Evolutionary conservation across 179 eudicot species (phyloP).

Genomic region (Amaranthus tricolor): DNA sequence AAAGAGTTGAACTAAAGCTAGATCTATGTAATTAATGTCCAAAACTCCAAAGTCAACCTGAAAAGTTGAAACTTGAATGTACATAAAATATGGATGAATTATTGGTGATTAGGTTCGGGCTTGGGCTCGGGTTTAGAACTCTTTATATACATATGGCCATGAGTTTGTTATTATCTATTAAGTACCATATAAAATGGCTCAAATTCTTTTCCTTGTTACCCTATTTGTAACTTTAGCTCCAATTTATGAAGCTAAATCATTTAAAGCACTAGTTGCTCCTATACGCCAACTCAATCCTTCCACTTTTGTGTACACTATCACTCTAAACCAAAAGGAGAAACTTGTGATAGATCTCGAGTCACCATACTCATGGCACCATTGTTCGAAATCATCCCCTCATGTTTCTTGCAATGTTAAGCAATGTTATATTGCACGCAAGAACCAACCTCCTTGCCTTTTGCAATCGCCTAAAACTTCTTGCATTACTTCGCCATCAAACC

Average conservation of each 20-base stretch:
- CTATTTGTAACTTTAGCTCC: conserved; percentile 8
- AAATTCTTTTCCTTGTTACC: background rate
- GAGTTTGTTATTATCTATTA: no score
- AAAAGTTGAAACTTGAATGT: no score
- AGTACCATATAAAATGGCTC: conserved; percentile 4
- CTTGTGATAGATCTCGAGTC: background rate
- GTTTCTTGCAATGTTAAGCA: conserved; percentile 17
- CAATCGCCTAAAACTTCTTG: background rate
- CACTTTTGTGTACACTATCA: conserved; percentile 24
- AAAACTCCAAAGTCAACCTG: no score
- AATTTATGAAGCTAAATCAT: conserved; percentile 11
- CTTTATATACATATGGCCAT: no score
- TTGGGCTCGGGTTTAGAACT: no score
- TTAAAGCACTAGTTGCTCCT: conserved; percentile 31
- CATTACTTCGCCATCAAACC: conserved; percentile 4
- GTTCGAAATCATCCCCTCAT: conserved; percentile 12
- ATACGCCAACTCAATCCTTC: conserved; percentile 26
- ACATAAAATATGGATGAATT: no score
- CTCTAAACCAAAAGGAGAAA: conserved; percentile 28
- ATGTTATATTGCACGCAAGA: conserved; percentile 16
- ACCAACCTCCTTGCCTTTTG: conserved; percentile 12
- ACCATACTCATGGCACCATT: conserved; percentile 8
- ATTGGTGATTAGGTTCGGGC: no score
- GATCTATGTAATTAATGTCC: no score
- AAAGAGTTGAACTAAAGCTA: background rate